Evolutionary conservation across 257 asterid species (phyloP).

Genomic region (Primulina eburnea): DNA sequence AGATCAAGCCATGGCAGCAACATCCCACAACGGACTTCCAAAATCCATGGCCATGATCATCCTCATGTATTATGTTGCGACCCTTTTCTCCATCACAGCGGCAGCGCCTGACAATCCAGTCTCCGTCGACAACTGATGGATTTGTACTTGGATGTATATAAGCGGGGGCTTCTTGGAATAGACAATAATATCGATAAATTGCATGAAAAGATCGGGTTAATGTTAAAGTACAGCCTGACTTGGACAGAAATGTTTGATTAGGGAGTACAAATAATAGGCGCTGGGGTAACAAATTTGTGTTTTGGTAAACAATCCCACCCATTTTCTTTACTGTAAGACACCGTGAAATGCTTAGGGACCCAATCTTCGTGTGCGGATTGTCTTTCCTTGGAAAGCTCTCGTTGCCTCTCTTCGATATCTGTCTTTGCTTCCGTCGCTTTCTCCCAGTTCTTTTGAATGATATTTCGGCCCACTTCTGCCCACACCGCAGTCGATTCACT

Average conservation of each 20-base stretch:
- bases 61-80: neutral
- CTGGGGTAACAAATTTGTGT: slow-evolving; percentile 43
- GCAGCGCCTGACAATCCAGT: neutral
- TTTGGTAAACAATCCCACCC: slow-evolving; percentile 70
- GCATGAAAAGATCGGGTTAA: neutral
- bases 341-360: slow-evolving; percentile 57
- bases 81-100: neutral
- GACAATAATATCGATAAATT: too few relatives aligned
- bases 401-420: slow-evolving; percentile 57
- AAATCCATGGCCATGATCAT: neutral
- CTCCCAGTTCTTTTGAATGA: slow-evolving; percentile 59
- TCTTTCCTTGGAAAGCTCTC: slow-evolving; percentile 50
- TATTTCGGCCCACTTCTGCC: slow-evolving; percentile 59
- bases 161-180: neutral
- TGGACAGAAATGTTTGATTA: slow-evolving; percentile 9
- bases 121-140: neutral
- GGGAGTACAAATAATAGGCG: slow-evolving; percentile 62
- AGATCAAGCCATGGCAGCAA: neutral
- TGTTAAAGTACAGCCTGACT: neutral
- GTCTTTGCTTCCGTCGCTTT: slow-evolving; percentile 62
- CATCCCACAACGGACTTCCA: neutral
- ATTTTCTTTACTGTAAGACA: slow-evolving; percentile 46
- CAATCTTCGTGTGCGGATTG: slow-evolving; percentile 40
- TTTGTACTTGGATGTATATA: too few relatives aligned
- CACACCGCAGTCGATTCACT: slow-evolving; percentile 70